Conservation (phyloP, 2,329 filamentous ascomycete genomes). For the Helminthosporium solani region DNA sequence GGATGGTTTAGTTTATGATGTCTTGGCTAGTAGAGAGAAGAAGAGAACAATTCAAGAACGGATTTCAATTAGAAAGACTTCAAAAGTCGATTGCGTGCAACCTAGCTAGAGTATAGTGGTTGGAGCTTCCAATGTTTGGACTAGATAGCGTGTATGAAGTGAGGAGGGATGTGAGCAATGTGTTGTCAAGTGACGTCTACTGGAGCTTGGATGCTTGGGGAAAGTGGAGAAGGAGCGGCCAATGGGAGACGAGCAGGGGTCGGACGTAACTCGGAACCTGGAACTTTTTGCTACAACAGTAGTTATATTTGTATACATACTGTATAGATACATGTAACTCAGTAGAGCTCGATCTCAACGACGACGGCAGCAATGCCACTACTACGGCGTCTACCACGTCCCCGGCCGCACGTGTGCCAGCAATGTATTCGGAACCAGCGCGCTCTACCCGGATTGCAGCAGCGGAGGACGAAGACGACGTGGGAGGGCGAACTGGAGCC, state of each 20-base stretch:
- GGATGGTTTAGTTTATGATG: too few relatives aligned
- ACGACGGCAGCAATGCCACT: conserved; percentile 29
- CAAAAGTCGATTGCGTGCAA: too few relatives aligned
- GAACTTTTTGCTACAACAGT: too few relatives aligned
- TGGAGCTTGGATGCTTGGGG: too few relatives aligned
- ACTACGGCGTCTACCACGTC: conserved; percentile 29
- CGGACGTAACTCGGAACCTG: too few relatives aligned
- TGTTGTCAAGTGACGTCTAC: conserved; percentile 1
- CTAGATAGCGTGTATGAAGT: not conserved
- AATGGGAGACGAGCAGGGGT: too few relatives aligned
- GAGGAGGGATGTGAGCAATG: conserved; percentile 6
- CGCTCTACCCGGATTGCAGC: conserved; percentile 14
- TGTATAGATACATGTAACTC: too few relatives aligned
- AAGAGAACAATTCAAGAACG: too few relatives aligned
- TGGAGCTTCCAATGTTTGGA: not conserved
- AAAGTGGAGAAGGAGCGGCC: not conserved
- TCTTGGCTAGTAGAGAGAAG: too few relatives aligned
- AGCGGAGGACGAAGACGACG: conserved; percentile 16
- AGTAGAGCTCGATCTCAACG: too few relatives aligned
- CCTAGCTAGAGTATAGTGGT: not conserved
- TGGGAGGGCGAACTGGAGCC: conserved; percentile 26
- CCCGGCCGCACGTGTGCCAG: conserved; percentile 28
- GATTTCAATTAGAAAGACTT: too few relatives aligned
- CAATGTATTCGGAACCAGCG: conserved; percentile 30
- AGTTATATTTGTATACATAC: too few relatives aligned